Percentiles rank a stretch among this genome's conserved stretches.
phyloP scores from a whole-genome alignment of 495 filamentous ascomycete species.

The Articulospora tetracladia region DNA sequence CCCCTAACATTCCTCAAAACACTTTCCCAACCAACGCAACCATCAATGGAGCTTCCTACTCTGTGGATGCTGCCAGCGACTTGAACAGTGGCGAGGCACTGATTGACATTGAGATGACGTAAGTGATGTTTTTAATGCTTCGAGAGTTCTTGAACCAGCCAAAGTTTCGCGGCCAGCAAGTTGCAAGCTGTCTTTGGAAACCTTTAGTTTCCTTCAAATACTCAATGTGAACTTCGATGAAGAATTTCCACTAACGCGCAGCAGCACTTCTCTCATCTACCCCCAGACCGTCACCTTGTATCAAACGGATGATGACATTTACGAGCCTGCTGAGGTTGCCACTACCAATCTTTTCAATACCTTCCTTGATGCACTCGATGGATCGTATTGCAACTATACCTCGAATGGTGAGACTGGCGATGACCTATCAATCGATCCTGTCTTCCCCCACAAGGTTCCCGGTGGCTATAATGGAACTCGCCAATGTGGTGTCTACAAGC shows the following conservation, averaged over 20 bases:
- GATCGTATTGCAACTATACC: conserved; percentile 34
- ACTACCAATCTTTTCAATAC: conserved; percentile 33
- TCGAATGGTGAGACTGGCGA: conserved; percentile 33
- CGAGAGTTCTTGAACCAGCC: not conserved
- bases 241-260: not conserved
- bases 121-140: not conserved
- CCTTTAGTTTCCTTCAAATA: not conserved
- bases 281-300: conserved; percentile 20
- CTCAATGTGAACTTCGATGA: no score
- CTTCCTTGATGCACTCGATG: conserved; percentile 17
- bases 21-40: conserved; percentile 51
- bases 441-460: conserved; percentile 46
- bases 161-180: no score
- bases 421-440: conserved; percentile 25
- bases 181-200: no score
- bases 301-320: conserved; percentile 17
- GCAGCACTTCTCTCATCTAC: conserved; percentile 17
- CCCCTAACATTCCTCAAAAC: conserved; percentile 31
- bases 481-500: conserved; percentile 59
- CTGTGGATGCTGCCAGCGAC: conserved; percentile 3
- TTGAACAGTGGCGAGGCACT: conserved; percentile 8
- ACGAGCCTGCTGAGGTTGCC: conserved; percentile 28
- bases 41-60: conserved; percentile 18
- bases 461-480: conserved; percentile 54
- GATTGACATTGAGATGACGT: conserved; percentile 16